Conservation (phyloP, 352 stramenopile species). For the Phytophthora constricta region DNA sequence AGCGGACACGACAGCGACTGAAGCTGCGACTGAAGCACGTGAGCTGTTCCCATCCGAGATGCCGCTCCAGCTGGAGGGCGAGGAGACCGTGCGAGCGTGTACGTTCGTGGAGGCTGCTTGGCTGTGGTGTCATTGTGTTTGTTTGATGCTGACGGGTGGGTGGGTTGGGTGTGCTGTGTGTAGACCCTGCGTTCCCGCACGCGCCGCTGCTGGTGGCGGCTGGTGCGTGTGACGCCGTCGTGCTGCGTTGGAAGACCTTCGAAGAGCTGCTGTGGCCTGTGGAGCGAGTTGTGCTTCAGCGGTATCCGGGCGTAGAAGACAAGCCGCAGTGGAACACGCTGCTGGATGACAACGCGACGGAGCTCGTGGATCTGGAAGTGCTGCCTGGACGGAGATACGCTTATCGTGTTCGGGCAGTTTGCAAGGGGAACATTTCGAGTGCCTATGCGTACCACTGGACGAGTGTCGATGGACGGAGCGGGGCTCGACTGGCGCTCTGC, state of each 20-base stretch:
- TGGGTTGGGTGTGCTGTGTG: constrained; percentile 1
- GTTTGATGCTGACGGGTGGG: constrained; percentile 1
- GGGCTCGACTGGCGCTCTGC: constrained; percentile 18
- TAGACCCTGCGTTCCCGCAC: constrained; percentile 55
- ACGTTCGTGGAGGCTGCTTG: constrained; percentile 7
- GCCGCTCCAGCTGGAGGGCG: constrained; percentile 29
- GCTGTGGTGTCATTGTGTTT: not conserved
- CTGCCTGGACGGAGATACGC: constrained; percentile 42
- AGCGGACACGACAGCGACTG: not conserved
- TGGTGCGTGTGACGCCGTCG: constrained; percentile 45
- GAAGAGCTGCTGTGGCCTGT: constrained; percentile 51
- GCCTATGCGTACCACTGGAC: constrained; percentile 55
- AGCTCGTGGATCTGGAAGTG: constrained; percentile 42
- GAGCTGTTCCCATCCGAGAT: constrained; percentile 37
- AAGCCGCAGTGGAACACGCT: constrained; percentile 48
- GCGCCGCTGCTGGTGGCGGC: constrained; percentile 51
- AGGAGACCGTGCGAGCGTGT: constrained; percentile 37
- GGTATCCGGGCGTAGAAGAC: constrained; percentile 44
- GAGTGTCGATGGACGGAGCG: constrained; percentile 12
- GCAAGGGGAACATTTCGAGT: constrained; percentile 43
- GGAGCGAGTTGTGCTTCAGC: constrained; percentile 50
- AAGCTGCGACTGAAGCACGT: too few species aligned
- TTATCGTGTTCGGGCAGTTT: constrained; percentile 53
- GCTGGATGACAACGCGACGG: constrained; percentile 43
- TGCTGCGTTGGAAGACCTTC: constrained; percentile 56